Percentiles rank a stretch among this genome's conserved stretches.
These are phyloP conservation scores for Pleurotus eryngii DNA, from an alignment of 768 basidiomycete species.

Conservation along the genomic window DNA sequence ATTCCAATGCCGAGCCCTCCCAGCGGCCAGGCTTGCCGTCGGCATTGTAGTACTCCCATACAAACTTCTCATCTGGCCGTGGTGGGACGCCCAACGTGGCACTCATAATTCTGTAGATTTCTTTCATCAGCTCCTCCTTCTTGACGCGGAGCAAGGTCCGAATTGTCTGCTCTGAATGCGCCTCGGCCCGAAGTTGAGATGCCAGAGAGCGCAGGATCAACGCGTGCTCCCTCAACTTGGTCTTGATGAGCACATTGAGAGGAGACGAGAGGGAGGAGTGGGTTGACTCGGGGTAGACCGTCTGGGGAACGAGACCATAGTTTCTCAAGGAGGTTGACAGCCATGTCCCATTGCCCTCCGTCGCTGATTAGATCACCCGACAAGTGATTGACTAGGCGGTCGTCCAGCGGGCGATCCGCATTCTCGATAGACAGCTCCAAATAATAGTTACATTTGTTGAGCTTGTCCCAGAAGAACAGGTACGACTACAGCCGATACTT, in stretches of 20 bases:
- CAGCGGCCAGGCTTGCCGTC: constrained; percentile 73
- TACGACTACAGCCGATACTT: constrained; percentile 56
- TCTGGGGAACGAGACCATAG: constrained; percentile 86
- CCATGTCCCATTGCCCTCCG: constrained; percentile 97
- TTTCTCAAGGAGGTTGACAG: constrained; percentile 52
- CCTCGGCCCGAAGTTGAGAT: constrained; percentile 40
- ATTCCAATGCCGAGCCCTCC: constrained; percentile 80
- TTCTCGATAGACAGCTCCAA: constrained; percentile 85
- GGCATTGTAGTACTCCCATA: constrained; percentile 87
- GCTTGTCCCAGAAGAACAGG: constrained; percentile 95
- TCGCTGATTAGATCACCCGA: constrained; percentile 79
- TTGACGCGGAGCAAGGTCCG: constrained; percentile 62
- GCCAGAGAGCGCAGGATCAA: constrained; percentile 71
- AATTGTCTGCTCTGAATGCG: constrained; percentile 43
- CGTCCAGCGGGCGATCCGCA: constrained; percentile 75
- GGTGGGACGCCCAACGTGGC: constrained; percentile 88
- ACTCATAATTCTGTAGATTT: constrained; percentile 80
- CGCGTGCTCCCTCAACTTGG: constrained; percentile 89
- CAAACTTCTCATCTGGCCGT: constrained; percentile 62
- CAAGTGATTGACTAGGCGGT: constrained; percentile 78
- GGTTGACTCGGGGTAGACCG: constrained; percentile 78
- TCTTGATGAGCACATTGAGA: constrained; percentile 78
- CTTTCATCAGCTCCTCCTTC: constrained; percentile 83
- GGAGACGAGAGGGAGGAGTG: constrained; percentile 74
- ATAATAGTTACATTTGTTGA: constrained; percentile 92